Evolutionary conservation across 345 rosid species (phyloP).

Genomic region (Microthlaspi erraticum): DNA sequence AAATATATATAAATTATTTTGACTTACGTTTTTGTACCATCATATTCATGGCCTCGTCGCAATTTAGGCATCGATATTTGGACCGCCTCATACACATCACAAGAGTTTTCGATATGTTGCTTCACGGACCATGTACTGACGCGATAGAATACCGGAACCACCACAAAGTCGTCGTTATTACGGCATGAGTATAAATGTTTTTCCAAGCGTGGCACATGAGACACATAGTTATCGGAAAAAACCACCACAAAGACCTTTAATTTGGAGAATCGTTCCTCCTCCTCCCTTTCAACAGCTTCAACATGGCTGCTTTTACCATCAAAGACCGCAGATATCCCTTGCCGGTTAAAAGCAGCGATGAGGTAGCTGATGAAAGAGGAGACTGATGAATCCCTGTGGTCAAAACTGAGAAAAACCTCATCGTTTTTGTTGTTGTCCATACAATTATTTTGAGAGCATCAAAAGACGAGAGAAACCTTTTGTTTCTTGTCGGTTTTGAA

Average conservation of each 20-base stretch:
- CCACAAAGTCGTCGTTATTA: constrained; percentile 1
- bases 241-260: constrained; percentile 11
- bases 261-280: background rate
- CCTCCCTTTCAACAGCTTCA: constrained; percentile 18
- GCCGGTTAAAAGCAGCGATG: constrained; percentile 5
- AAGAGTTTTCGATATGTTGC: background rate
- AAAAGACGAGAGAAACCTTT: background rate
- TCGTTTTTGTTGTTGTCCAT: constrained; percentile 3
- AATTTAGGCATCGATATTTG: background rate
- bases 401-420: constrained; percentile 3
- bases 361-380: constrained; percentile 21
- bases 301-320: constrained; percentile 9
- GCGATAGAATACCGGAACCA: constrained; percentile 12
- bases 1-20: no score
- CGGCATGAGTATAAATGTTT: background rate
- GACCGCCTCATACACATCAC: background rate
- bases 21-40: background rate
- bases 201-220: background rate
- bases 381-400: constrained; percentile 9
- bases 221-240: constrained; percentile 4
- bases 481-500: background rate
- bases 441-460: background rate
- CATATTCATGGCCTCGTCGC: constrained; percentile 23
- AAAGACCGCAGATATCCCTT: constrained; percentile 6
- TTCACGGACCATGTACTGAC: constrained; percentile 2